Evolutionary conservation across 2,329 filamentous ascomycete genomes (phyloP).

Genomic region (Lasiodiplodia sp.): DNA sequence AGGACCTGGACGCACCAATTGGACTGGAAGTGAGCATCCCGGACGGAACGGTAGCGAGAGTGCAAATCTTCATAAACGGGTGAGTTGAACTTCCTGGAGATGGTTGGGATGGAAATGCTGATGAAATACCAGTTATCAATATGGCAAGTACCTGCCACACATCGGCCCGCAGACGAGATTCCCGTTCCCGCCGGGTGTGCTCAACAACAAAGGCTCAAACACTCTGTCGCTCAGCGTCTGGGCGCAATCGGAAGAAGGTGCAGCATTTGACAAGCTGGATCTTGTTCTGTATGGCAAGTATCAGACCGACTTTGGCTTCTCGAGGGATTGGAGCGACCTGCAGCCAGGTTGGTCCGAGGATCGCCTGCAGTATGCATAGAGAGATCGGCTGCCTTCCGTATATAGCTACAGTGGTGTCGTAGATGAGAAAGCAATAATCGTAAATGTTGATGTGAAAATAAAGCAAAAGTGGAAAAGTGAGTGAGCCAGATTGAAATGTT

Average conservation of each 20-base stretch:
- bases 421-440: neutral
- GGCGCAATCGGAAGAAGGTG: conserved; percentile 57
- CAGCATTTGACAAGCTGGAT: conserved; percentile 58
- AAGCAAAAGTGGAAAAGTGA: neutral
- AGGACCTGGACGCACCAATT: conserved; percentile 62
- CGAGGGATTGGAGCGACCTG: conserved; percentile 43
- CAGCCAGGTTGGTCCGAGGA: conserved; percentile 30
- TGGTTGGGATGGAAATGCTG: neutral
- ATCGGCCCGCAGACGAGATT: conserved; percentile 68
- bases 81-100: neutral
- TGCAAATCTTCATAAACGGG: conserved; percentile 68
- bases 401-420: neutral
- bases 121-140: conserved; percentile 50
- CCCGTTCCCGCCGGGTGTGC: conserved; percentile 65
- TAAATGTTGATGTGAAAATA: neutral
- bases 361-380: conserved; percentile 28
- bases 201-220: conserved; percentile 66
- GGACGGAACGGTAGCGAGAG: conserved; percentile 54
- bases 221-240: conserved; percentile 66
- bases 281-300: conserved; percentile 63
- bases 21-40: conserved; percentile 60
- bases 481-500: neutral
- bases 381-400: neutral
- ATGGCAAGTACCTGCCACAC: conserved; percentile 65
- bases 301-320: conserved; percentile 61